Conservation (phyloP, 768 basidiomycete species). For the Podaxis sp. region DNA sequence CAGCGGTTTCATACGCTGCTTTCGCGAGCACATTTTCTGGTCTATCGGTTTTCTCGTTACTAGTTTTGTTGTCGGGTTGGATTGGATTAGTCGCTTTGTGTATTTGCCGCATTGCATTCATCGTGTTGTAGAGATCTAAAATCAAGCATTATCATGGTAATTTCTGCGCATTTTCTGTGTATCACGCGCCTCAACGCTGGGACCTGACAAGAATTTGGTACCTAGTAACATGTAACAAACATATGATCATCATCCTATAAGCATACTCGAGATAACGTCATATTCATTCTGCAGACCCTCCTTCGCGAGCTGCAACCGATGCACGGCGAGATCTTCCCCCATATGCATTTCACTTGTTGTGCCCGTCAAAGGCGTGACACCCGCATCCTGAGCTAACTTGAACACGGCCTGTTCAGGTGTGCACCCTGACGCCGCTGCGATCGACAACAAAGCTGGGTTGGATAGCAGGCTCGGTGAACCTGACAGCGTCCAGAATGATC, state of each 20-base stretch:
- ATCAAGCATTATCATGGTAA: neutral
- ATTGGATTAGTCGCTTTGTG: neutral
- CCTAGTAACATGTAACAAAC: neutral
- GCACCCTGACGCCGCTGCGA: conserved; percentile 47
- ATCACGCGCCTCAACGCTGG: neutral
- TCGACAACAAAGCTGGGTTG: conserved; percentile 42
- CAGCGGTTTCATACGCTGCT: neutral
- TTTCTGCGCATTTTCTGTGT: neutral
- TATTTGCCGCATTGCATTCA: neutral
- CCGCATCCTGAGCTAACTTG: conserved; percentile 64
- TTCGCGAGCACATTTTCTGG: neutral
- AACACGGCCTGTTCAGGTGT: conserved; percentile 70
- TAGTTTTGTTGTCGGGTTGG: conserved; percentile 8
- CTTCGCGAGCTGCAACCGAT: conserved; percentile 8
- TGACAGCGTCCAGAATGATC: conserved; percentile 86
- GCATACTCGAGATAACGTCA: neutral
- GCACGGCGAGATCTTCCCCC: conserved; percentile 25
- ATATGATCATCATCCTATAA: neutral
- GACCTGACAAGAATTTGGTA: neutral
- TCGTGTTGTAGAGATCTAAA: neutral
- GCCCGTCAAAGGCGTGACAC: conserved; percentile 74
- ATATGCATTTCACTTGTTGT: conserved; percentile 70
- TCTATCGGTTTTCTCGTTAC: neutral
- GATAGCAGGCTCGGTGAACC: conserved; percentile 67
- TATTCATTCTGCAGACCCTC: conserved; percentile 12